Evolutionary conservation across 495 filamentous ascomycete genomes (phyloP).

Genomic region (Bryoglossum gracile): DNA sequence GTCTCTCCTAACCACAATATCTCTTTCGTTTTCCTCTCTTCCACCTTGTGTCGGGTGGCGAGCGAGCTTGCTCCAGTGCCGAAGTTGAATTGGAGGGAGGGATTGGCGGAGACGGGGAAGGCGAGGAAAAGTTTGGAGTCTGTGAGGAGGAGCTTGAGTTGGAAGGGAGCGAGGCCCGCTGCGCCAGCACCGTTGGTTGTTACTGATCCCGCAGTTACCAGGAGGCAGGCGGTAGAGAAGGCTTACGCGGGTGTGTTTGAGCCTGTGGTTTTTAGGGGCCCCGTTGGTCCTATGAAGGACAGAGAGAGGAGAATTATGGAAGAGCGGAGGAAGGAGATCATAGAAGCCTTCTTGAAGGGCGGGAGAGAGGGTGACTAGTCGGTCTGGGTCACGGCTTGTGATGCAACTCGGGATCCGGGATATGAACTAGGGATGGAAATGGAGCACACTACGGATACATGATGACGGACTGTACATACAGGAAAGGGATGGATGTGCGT

Average conservation of each 20-base stretch:
- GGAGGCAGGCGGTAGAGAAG: conserved; percentile 38
- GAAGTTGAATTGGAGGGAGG: conserved; percentile 19
- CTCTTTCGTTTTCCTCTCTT: conserved; percentile 77
- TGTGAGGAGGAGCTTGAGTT: conserved; percentile 31
- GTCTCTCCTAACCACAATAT: conserved; percentile 70
- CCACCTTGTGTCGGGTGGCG: conserved; percentile 54
- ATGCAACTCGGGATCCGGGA: too few species aligned
- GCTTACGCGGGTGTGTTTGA: conserved; percentile 41
- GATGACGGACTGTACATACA: too few species aligned
- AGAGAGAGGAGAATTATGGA: conserved; percentile 27
- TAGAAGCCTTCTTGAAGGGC: conserved; percentile 34
- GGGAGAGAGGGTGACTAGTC: background rate
- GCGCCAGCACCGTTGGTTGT: conserved; percentile 12
- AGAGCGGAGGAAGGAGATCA: conserved; percentile 34
- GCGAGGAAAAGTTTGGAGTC: conserved; percentile 31
- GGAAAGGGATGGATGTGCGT: too few species aligned
- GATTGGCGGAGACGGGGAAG: conserved; percentile 20
- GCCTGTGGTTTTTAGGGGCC: conserved; percentile 36
- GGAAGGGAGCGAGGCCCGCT: conserved; percentile 23
- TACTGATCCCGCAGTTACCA: conserved; percentile 21
- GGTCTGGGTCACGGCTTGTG: too few species aligned
- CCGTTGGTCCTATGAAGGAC: conserved; percentile 31
- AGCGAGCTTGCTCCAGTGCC: conserved; percentile 40
- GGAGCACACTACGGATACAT: too few species aligned
- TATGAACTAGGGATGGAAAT: too few species aligned